phyloP scores from a whole-genome alignment of 441 rosid species.

The Geranium incanum region DNA sequence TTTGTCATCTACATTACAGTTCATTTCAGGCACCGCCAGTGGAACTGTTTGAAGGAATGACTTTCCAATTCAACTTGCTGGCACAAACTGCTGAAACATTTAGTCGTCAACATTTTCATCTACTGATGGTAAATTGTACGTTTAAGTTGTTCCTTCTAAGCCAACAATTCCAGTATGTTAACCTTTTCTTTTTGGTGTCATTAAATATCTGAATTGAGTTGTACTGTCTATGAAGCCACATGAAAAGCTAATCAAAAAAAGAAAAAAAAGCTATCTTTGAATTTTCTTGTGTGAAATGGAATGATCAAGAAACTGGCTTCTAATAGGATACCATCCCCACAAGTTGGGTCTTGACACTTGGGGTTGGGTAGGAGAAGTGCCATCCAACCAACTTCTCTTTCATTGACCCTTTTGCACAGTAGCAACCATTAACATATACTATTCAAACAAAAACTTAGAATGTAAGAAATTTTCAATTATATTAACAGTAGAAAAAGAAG shows the following conservation, averaged over 20 bases:
- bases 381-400: constrained; percentile 3
- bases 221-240: neutral
- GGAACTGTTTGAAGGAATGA: neutral
- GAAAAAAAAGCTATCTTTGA: neutral
- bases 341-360: constrained; percentile 6
- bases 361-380: neutral
- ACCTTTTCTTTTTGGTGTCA: neutral
- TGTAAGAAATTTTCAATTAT: neutral
- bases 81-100: neutral
- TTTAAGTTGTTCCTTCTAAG: neutral
- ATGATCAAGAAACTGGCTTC: neutral
- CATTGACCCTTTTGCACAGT: neutral
- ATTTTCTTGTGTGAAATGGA: neutral
- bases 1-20: neutral
- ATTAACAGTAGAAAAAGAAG: neutral
- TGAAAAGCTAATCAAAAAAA: neutral
- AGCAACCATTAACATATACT: neutral
- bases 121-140: neutral
- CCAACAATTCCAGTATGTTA: neutral
- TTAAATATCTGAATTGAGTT: neutral
- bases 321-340: constrained; percentile 3
- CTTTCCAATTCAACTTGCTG: neutral
- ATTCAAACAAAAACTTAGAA: neutral
- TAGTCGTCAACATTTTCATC: neutral
- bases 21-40: neutral